Evolutionary conservation across 805 yeast species (phyloP).

Genomic region (Candida ponderosae): DNA sequence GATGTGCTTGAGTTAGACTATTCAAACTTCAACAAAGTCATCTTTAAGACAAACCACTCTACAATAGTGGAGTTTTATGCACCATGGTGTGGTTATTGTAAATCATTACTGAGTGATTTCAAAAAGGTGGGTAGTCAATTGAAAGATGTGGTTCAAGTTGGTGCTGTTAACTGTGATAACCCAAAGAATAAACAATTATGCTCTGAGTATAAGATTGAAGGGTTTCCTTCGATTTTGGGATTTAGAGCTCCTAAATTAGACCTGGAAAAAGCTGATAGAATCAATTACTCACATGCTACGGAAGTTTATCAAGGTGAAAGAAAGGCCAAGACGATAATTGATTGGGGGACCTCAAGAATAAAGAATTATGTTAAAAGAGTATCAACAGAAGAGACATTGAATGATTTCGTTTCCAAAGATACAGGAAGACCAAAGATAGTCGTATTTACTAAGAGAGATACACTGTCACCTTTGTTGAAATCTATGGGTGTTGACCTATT

Average conservation of each 20-base stretch:
- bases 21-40: constrained; percentile 55
- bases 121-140: constrained; percentile 55
- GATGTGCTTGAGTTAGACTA: constrained; percentile 50
- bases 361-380: constrained; percentile 59
- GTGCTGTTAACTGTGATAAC: constrained; percentile 81
- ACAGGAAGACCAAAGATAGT: constrained; percentile 31
- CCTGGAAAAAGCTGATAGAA: constrained; percentile 11
- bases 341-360: constrained; percentile 47
- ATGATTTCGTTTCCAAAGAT: constrained; percentile 16
- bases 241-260: constrained; percentile 73
- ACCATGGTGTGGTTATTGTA: constrained; percentile 60
- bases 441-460: constrained; percentile 42
- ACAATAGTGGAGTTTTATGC: constrained; percentile 86
- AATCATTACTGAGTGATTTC: constrained; percentile 56
- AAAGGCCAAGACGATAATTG: constrained; percentile 42
- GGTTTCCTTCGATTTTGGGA: constrained; percentile 78
- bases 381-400: constrained; percentile 24
- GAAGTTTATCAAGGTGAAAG: constrained; percentile 62
- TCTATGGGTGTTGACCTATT: constrained; percentile 66
- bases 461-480: constrained; percentile 49
- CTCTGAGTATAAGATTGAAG: constrained; percentile 52
- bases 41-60: constrained; percentile 66
- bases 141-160: constrained; percentile 54
- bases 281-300: constrained; percentile 34
- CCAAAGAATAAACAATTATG: constrained; percentile 63